These are phyloP conservation scores for Solanum gracilifrons DNA, from an alignment of 257 asterid genomes.

Conservation along the genomic window DNA sequence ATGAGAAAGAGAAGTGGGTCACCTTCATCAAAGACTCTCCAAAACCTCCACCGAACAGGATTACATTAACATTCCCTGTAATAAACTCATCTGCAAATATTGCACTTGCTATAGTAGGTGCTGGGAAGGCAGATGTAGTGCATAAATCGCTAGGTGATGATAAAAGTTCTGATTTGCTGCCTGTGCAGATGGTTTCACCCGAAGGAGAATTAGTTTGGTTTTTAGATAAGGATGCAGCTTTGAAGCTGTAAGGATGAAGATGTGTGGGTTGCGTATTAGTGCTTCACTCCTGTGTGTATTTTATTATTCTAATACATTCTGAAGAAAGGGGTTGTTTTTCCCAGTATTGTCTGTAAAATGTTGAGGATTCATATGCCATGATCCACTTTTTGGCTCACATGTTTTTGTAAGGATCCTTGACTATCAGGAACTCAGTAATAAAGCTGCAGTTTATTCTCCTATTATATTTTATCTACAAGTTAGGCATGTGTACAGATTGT, in stretches of 20 bases:
- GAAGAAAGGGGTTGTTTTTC: not conserved
- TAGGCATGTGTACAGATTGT: not conserved
- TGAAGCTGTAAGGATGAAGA: conserved; percentile 39
- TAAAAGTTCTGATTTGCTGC: conserved; percentile 41
- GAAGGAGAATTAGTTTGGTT: conserved; percentile 79
- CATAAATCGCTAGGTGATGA: conserved; percentile 38
- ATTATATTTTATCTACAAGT: not conserved
- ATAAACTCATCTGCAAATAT: conserved; percentile 66
- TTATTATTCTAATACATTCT: not conserved
- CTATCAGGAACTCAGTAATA: not conserved
- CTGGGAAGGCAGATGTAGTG: conserved; percentile 58
- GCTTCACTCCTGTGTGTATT: not conserved
- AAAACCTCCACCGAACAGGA: conserved; percentile 88
- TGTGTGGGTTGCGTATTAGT: not conserved
- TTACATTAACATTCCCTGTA: conserved; percentile 81
- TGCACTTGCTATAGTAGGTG: conserved; percentile 76
- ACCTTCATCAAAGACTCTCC: conserved; percentile 77
- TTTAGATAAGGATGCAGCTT: conserved; percentile 86
- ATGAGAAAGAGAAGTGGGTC: conserved; percentile 72
- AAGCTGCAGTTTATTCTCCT: not conserved
- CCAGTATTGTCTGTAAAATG: not conserved
- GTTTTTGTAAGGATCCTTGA: not conserved
- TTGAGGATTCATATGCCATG: not conserved
- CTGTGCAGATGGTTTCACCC: conserved; percentile 69
- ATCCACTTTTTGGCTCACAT: not conserved